Percentiles rank a stretch among this genome's conserved stretches.
Evolutionary conservation across 345 rosid species (phyloP).

Genomic region (Citrus cavaleriei): DNA sequence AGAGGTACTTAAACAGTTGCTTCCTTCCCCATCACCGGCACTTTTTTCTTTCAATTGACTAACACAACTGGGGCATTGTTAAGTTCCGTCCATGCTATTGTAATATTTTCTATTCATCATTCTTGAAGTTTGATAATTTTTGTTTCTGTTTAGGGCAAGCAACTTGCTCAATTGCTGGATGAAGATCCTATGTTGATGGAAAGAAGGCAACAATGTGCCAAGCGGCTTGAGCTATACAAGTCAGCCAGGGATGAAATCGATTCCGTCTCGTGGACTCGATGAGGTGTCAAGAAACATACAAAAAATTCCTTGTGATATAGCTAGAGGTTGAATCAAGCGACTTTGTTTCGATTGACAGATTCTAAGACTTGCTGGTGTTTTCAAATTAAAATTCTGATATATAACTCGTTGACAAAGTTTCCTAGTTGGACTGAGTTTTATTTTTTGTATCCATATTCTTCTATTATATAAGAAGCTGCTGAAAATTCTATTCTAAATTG

Average conservation of each 20-base stretch:
- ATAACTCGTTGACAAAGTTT: not conserved
- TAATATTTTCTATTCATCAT: not conserved
- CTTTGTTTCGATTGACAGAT: not conserved
- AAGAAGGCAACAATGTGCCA: slow-evolving; percentile 42
- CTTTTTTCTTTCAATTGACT: not conserved
- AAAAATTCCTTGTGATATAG: not conserved
- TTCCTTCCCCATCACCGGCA: not conserved
- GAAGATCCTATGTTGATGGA: slow-evolving; percentile 52
- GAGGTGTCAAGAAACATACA: not conserved
- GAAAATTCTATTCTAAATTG: too few relatives aligned
- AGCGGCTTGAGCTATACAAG: slow-evolving; percentile 49
- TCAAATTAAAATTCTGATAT: not conserved
- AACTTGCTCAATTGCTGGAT: slow-evolving; percentile 42
- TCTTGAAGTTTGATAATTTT: not conserved
- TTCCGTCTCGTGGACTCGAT: slow-evolving; percentile 32
- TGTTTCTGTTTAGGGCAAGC: slow-evolving; percentile 27
- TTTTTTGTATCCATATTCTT: not conserved
- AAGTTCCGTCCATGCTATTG: too few relatives aligned
- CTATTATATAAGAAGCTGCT: not conserved
- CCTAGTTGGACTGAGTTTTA: not conserved
- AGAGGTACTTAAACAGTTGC: slow-evolving; percentile 31
- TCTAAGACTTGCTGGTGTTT: not conserved
- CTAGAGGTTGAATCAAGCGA: not conserved
- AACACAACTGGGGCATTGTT: not conserved
- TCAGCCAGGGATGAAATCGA: slow-evolving; percentile 56